A percentile compares a stretch with the other conserved stretches of the same genome.
phyloP scores from a whole-genome alignment of 2,329 filamentous ascomycete species.

The Penicillium griseofulvum region DNA sequence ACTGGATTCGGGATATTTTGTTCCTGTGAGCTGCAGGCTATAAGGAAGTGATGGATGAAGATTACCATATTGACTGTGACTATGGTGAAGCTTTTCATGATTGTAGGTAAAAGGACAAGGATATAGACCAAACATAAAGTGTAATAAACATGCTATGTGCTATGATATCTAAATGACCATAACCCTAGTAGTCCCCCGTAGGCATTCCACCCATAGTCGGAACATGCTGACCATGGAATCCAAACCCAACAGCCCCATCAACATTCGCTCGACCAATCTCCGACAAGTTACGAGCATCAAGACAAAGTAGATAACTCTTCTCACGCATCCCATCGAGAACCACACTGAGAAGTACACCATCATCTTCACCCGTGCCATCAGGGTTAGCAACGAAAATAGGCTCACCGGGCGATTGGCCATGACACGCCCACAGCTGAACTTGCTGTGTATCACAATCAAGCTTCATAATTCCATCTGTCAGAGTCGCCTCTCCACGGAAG shows the following conservation, averaged over 20 bases:
- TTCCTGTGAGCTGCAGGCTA: not conserved
- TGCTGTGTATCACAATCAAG: constrained; percentile 49
- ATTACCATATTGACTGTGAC: too few relatives aligned
- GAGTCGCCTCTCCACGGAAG: constrained; percentile 48
- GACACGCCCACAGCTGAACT: constrained; percentile 44
- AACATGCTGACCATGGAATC: constrained; percentile 53
- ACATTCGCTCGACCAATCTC: constrained; percentile 54
- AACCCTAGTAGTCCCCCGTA: constrained; percentile 27
- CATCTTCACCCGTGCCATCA: constrained; percentile 45
- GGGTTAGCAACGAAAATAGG: constrained; percentile 51
- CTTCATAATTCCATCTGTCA: constrained; percentile 54
- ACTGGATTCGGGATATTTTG: not conserved
- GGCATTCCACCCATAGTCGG: constrained; percentile 20
- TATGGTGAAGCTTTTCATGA: too few relatives aligned
- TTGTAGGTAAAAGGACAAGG: too few relatives aligned
- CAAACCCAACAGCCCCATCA: constrained; percentile 50
- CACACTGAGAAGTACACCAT: constrained; percentile 53
- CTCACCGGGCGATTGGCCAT: constrained; percentile 54
- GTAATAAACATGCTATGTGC: too few relatives aligned
- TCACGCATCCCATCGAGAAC: constrained; percentile 52
- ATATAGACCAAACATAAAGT: too few relatives aligned
- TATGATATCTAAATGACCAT: not conserved
- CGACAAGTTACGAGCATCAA: constrained; percentile 50
- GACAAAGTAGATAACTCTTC: constrained; percentile 53
- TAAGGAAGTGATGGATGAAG: not conserved